Evolutionary conservation across 345 rosid genomes (phyloP), one percentile per base, ranked within the genome.

Genomic region (Syzygium jambos): DNA sequence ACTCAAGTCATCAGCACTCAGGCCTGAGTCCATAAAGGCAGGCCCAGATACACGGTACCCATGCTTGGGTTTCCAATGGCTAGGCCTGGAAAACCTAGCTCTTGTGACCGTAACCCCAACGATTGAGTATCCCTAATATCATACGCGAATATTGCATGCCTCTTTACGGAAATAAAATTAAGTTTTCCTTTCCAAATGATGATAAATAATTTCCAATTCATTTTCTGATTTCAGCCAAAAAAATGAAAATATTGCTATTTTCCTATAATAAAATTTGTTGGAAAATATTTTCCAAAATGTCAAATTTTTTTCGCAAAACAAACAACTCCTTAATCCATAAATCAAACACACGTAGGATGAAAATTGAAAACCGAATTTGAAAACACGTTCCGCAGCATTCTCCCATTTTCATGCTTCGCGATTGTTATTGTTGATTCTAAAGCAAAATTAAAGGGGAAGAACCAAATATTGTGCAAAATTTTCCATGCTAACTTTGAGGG

Each of bases 21-120:
- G 19, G 15, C 54, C 6, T 6, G 0, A 52, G 54, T 52, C 19
- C 54, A 13, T 14, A 3, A 52, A 14, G 17, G 6, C 6, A 3
- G 14, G 17, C 54, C 16, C 19, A 13, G 14, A 1, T 61, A 9
- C 38, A 5, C 0, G 0, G n/a, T 1, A 1, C 73, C 1, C 1
- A 16, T 61, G 73, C 19, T 61, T 14, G 34, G 17, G 19, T 61
- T 61, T 61, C 38, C 15, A 61, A 13, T 61, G 73, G 34, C 9
- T n/a, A n/a, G 38, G 73, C 17, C 17, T 9, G 3, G n/a, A 13
- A 61, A 30, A 29, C 7, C 11, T 0, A 1, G 5, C 41, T 65
- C 6, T 0, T 15, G 43, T 65, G 41, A 65, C 22, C 19, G 14
- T 2, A 41, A 65, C 5, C 77, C 43, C 9, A 65, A 5, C 0